Conservation (phyloP, 2,329 filamentous ascomycete species). For the Curvularia sp. region DNA sequence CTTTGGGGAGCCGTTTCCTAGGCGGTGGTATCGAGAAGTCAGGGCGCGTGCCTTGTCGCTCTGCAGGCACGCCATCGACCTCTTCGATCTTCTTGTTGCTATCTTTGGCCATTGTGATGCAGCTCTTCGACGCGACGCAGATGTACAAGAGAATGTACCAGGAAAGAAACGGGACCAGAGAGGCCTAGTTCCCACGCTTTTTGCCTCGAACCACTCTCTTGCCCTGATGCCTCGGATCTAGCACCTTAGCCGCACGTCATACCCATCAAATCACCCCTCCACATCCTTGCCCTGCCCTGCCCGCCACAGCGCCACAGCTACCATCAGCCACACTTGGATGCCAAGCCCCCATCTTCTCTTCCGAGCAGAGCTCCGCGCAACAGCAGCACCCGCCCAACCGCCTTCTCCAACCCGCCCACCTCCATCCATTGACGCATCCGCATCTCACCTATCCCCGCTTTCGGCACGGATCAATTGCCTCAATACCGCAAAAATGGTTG, state of each 20-base stretch:
- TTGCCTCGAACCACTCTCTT: background rate
- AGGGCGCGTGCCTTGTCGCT: slow-evolving; percentile 54
- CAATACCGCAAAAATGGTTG: slow-evolving; percentile 56
- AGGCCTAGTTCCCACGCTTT: background rate
- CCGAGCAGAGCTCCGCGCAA: slow-evolving; percentile 35
- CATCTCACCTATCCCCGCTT: slow-evolving; percentile 23
- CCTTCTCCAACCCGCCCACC: slow-evolving; percentile 16
- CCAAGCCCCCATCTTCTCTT: slow-evolving; percentile 27
- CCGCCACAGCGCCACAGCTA: slow-evolving; percentile 6
- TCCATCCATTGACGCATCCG: slow-evolving; percentile 43
- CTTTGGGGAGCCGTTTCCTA: slow-evolving; percentile 60
- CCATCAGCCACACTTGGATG: slow-evolving; percentile 17
- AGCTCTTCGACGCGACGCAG: background rate
- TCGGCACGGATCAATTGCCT: slow-evolving; percentile 22
- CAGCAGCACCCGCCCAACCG: slow-evolving; percentile 16
- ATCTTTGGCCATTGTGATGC: slow-evolving; percentile 50
- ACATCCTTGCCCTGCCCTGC: background rate
- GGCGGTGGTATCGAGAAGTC: slow-evolving; percentile 59
- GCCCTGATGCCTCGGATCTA: background rate
- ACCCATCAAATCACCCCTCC: background rate
- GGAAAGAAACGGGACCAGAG: background rate
- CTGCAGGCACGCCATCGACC: slow-evolving; percentile 51
- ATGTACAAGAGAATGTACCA: background rate
- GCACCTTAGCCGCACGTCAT: slow-evolving; percentile 20
- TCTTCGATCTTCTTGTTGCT: slow-evolving; percentile 35